phyloP scores from a whole-genome alignment of 441 rosid species.

The Corymbia calophylla region DNA sequence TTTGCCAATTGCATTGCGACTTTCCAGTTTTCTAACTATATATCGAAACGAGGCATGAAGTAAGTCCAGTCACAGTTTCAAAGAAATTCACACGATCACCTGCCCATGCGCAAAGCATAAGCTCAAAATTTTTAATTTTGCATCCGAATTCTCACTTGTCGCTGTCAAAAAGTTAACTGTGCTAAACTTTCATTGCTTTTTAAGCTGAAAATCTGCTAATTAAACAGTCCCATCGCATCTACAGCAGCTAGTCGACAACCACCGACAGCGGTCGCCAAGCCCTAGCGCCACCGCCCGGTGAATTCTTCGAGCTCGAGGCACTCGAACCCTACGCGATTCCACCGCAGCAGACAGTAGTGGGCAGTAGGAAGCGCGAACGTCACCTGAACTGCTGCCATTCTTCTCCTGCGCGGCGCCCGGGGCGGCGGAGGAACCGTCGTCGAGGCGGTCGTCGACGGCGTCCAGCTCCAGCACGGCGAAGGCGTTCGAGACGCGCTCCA shows the following conservation, averaged over 20 bases:
- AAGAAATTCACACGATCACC: background rate
- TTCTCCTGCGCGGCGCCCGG: background rate
- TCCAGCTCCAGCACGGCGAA: slow-evolving; percentile 43
- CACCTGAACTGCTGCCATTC: background rate
- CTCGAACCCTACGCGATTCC: background rate
- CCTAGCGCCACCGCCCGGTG: background rate
- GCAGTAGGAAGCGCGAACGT: background rate
- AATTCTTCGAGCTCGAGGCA: background rate
- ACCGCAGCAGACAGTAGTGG: background rate
- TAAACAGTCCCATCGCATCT: background rate
- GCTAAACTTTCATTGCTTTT: background rate
- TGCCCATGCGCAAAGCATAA: background rate
- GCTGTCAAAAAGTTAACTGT: background rate
- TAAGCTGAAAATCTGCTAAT: background rate
- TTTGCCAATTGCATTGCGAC: background rate
- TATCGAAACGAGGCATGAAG: background rate
- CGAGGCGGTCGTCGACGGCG: slow-evolving; percentile 25
- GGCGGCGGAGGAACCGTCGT: slow-evolving; percentile 9
- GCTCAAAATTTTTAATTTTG: background rate
- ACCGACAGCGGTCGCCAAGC: background rate
- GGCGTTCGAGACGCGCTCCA: slow-evolving; percentile 37
- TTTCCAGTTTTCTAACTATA: background rate
- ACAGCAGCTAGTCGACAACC: background rate
- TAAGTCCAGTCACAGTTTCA: background rate
- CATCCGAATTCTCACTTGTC: background rate